A percentile compares a stretch with the other conserved stretches of the same genome.
phyloP scores from a whole-genome alignment of 2,329 filamentous ascomycete species.

The Xylaria digitata region DNA sequence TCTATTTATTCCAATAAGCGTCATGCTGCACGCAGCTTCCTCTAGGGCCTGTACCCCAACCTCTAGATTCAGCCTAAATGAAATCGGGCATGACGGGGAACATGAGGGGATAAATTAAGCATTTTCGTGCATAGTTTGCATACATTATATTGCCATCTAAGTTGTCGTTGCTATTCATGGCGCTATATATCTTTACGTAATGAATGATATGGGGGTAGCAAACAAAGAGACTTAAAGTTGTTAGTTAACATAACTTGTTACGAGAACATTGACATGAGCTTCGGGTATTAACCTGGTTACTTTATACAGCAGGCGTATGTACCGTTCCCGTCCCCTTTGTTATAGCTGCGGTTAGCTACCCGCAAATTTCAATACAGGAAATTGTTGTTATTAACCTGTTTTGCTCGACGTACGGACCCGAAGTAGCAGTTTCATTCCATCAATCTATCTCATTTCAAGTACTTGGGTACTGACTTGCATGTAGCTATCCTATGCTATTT shows the following conservation, averaged over 20 bases:
- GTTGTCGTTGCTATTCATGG: not conserved
- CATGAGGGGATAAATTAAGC: constrained; percentile 9
- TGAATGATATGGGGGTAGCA: not conserved
- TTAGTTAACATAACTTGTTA: too few species aligned
- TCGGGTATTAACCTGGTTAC: too few species aligned
- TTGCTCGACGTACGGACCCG: too few species aligned
- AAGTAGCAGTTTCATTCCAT: too few species aligned
- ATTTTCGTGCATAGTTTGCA: not conserved
- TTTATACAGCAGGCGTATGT: too few species aligned
- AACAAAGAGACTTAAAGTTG: too few species aligned
- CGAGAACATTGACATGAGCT: too few species aligned
- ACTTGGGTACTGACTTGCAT: not conserved
- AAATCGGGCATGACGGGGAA: not conserved
- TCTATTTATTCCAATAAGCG: not conserved
- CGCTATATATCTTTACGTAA: not conserved
- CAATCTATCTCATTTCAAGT: too few species aligned
- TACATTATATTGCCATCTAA: not conserved
- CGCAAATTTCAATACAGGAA: too few species aligned
- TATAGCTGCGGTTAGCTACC: too few species aligned
- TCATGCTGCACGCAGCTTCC: not conserved
- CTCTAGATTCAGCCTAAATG: constrained; percentile 19
- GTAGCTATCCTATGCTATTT: not conserved
- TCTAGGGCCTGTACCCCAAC: constrained; percentile 14
- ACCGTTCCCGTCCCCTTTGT: too few species aligned
- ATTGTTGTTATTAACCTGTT: too few species aligned